These are phyloP conservation scores for Diutina siamensis DNA, from an alignment of 1,139 yeast genomes.

Conservation along the genomic window DNA sequence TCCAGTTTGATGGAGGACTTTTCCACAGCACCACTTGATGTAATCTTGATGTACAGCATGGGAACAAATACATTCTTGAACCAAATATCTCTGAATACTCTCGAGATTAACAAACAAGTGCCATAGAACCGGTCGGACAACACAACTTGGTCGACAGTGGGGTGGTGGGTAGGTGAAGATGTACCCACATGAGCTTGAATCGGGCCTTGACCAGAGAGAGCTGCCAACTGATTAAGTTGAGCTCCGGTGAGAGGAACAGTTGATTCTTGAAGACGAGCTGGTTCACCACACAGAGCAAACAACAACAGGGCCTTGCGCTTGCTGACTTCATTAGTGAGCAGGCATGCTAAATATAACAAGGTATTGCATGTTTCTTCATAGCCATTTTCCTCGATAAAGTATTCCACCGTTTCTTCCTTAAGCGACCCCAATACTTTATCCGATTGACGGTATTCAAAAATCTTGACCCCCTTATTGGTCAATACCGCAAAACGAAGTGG, in stretches of 20 bases:
- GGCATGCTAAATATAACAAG: slow-evolving; percentile 72
- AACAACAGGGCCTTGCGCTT: slow-evolving; percentile 39
- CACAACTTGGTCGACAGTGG: background rate
- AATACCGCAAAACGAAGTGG: slow-evolving; percentile 68
- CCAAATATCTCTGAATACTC: slow-evolving; percentile 78
- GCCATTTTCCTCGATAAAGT: slow-evolving; percentile 38
- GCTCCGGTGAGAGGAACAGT: background rate
- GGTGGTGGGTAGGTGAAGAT: background rate
- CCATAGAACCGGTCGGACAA: slow-evolving; percentile 90
- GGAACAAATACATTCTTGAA: slow-evolving; percentile 49
- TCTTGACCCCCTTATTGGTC: slow-evolving; percentile 67
- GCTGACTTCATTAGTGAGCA: slow-evolving; percentile 44
- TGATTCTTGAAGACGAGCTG: slow-evolving; percentile 31
- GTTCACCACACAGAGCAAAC: slow-evolving; percentile 45
- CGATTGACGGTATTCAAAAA: slow-evolving; percentile 70
- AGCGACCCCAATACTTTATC: slow-evolving; percentile 63
- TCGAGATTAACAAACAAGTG: slow-evolving; percentile 65
- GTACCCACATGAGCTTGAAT: background rate
- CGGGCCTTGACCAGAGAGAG: background rate
- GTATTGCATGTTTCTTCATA: slow-evolving; percentile 76
- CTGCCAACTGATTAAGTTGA: background rate
- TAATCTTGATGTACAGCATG: slow-evolving; percentile 33
- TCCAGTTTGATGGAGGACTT: slow-evolving; percentile 34
- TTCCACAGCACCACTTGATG: slow-evolving; percentile 23
- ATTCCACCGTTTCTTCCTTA: slow-evolving; percentile 44